Conservation (phyloP, 148 eudicot genomes). For the Dysphania ambrosioides region DNA sequence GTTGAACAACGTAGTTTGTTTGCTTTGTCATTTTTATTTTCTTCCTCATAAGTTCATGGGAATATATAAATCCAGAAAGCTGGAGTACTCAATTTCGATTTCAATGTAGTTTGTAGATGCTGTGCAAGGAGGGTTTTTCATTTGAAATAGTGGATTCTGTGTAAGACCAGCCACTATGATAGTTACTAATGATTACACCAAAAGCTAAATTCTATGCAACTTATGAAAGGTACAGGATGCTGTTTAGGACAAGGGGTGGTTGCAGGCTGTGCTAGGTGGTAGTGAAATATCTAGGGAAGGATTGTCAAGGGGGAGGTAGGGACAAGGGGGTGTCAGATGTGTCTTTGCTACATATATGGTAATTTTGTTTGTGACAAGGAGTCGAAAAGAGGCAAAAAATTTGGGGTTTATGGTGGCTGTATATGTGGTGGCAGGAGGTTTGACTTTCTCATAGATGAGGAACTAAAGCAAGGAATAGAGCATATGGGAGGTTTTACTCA, state of each 20-base stretch:
- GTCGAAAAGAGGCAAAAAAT: background rate
- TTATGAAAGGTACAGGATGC: background rate
- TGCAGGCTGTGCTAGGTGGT: background rate
- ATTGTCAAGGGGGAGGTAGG: background rate
- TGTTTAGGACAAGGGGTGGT: background rate
- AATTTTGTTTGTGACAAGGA: background rate
- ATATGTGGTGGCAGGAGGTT: background rate
- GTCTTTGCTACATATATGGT: background rate
- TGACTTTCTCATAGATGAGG: background rate
- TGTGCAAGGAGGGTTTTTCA: background rate
- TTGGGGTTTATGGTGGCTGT: background rate
- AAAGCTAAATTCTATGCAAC: background rate
- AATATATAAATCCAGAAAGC: too few species aligned
- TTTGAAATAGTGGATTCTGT: too few species aligned
- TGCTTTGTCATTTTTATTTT: background rate
- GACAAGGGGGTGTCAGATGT: background rate
- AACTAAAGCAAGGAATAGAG: background rate
- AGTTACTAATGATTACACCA: background rate
- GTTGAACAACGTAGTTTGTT: background rate
- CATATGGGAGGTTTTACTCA: too few species aligned
- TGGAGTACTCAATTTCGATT: too few species aligned
- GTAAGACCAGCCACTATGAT: too few species aligned
- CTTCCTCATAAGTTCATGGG: background rate
- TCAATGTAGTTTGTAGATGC: background rate
- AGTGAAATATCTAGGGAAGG: background rate